Conservation (phyloP, 345 rosid genomes). For the Gossypium bickii region DNA sequence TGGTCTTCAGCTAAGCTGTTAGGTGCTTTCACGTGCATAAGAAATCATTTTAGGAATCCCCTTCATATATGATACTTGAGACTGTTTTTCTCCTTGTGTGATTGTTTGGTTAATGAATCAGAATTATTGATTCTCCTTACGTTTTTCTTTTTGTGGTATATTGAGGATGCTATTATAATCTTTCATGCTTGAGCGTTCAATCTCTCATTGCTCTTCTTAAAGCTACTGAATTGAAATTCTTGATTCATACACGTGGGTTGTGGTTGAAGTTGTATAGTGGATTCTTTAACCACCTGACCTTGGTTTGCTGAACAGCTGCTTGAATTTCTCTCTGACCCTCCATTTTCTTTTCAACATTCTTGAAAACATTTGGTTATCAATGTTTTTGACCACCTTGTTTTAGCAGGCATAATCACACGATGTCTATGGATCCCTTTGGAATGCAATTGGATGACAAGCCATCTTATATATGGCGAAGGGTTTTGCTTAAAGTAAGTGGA, state of each 20-base stretch:
- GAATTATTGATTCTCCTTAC: not conserved
- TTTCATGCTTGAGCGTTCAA: slow-evolving; percentile 3
- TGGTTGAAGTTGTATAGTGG: not conserved
- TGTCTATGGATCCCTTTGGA: slow-evolving; percentile 53
- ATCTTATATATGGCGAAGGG: slow-evolving; percentile 81
- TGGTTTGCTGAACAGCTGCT: not conserved
- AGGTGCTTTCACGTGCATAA: not conserved
- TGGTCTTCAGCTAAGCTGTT: not conserved
- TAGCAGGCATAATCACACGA: slow-evolving; percentile 47
- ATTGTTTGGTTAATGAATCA: not conserved
- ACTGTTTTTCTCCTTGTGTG: not conserved
- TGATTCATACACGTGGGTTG: slow-evolving; percentile 5
- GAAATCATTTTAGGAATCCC: not conserved
- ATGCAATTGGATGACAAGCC: slow-evolving; percentile 43
- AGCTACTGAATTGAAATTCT: not conserved
- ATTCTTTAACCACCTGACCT: not conserved
- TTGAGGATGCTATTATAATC: not conserved
- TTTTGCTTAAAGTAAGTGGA: slow-evolving; percentile 93
- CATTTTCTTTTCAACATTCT: not conserved
- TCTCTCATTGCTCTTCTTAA: not conserved
- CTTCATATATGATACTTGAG: not conserved
- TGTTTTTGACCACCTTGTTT: slow-evolving; percentile 18
- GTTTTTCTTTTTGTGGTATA: not conserved
- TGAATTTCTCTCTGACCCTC: not conserved
- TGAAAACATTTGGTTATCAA: not conserved